Evolutionary conservation across 352 stramenopile species (phyloP), one percentile per base, ranked within the genome.

Genomic region (Elongisporangium senticosum): DNA sequence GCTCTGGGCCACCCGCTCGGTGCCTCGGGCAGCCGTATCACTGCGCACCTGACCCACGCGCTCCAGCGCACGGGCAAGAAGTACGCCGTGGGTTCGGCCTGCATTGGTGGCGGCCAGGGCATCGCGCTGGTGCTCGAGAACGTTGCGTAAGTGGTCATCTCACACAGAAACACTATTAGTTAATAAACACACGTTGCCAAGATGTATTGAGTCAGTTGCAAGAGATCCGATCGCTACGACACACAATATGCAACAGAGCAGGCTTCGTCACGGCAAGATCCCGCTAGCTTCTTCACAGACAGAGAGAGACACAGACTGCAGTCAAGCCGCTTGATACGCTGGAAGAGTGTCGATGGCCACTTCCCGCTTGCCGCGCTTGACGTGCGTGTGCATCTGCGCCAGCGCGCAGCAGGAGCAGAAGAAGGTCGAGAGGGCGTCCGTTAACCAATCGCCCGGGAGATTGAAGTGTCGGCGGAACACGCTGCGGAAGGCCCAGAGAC

Each of bases 91-190:
- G 97, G 96, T 55, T 95, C 93, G 57, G 96, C 96, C 54, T 99
- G 97, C 74, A 99, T 99, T 73, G 97, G 97, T 61, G 97, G 97
- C 57, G 97, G 97, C 63, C 97, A 99, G 72, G 97, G 97, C 47
- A 99, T 99, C 82, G 97, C 97, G 48, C 75, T 99, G 22, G 86
- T 99, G 40, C 71, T 99, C 26, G 96, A 99, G 70, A 97, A 97
- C 67, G 64, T 62, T 3, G 64, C 79, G 59, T 95, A 86, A 73
- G 17, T 62, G n/a, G 8, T 15, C 7, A 19, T 20, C 14, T 24
- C 24, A 22, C 22, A 10, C 23, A 26, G 23, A 11, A 49, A 33
- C n/a, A 61, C 10, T 43, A 43, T 17, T 23, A 49, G 23, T 24
- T 21, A 49, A 54, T 33, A 28, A 14, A 13, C n/a, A 49, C 23